Evolutionary conservation across 176 grass and related monocot genomes (phyloP), one percentile per base, ranked within the genome.

Genomic region (Raddia guianensis): DNA sequence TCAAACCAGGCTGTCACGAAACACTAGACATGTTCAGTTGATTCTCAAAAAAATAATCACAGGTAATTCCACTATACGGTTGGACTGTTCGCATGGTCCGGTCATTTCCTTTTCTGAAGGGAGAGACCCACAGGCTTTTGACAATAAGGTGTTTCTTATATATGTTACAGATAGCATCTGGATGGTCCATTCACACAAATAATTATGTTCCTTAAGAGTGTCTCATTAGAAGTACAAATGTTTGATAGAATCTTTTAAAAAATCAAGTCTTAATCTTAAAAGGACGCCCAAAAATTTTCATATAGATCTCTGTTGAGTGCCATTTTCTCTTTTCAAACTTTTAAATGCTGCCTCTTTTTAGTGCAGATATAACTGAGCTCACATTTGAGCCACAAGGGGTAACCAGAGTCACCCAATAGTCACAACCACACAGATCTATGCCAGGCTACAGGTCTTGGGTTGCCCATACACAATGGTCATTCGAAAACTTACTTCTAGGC

Each of bases 351-450:
- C 9, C 5, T 1, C 4, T 20, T 70, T 70, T 70, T 52, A 13
- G 2, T 47, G 52, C 53, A 27, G 12, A 32, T n/a, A 19, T n/a
- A 15, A 54, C 66, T 60, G 14, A 59, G 54, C 58, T 80, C 66
- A 60, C 52, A 57, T 19, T 83, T 79, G 19, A 40, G 68, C 50
- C 57, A 73, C n/a, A 19, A 45, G n/a, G 80, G 43, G 34, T 82
- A 11, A 53, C 57, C 46, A 73, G 37, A 51, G 52, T 14, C 47
- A 69, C 43, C 12, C 69, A 46, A 40, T 40, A 40, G 37, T 40
- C 33, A 55, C 40, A 35, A 16, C 51, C 8, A 5, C 37, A 5
- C 53, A 45, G 42, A 57, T 13, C 34, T 54, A 73, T 74, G 56
- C 51, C 3, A 33, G 48, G 14, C 52, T 57, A 47, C 56, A 37